These are phyloP conservation scores for Citrus unshiu DNA, from an alignment of 345 rosid genomes.

Conservation along the genomic window DNA sequence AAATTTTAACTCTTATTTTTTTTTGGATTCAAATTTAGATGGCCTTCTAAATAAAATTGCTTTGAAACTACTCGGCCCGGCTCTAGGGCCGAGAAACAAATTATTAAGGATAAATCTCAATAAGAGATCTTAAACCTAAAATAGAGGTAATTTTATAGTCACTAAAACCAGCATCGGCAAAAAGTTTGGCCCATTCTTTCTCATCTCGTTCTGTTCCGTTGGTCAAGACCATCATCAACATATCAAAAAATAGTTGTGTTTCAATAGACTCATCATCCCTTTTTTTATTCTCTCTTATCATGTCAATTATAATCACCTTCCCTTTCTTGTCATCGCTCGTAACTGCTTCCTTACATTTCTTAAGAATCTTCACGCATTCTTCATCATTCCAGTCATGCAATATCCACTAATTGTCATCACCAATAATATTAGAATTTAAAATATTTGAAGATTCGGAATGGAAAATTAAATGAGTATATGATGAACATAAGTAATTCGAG, in stretches of 20 bases:
- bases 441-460: not conserved
- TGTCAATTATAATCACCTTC: slow-evolving; percentile 18
- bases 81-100: too few relatives aligned
- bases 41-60: too few relatives aligned
- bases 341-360: slow-evolving; percentile 2
- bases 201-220: slow-evolving; percentile 31
- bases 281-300: not conserved
- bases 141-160: slow-evolving; percentile 33
- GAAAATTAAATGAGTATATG: not conserved
- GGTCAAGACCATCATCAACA: slow-evolving; percentile 28
- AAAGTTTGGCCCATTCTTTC: slow-evolving; percentile 41
- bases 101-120: slow-evolving; percentile 45
- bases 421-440: not conserved
- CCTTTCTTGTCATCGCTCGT: not conserved
- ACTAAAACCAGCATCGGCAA: slow-evolving; percentile 30
- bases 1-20: too few relatives aligned
- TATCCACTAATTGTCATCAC: not conserved
- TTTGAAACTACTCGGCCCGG: too few relatives aligned
- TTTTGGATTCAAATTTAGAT: too few relatives aligned
- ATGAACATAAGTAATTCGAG: not conserved
- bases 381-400: slow-evolving; percentile 9
- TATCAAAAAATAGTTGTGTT: slow-evolving; percentile 36
- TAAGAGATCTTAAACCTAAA: slow-evolving; percentile 44
- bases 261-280: slow-evolving; percentile 13
- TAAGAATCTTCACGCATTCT: not conserved